Percentiles rank a stretch among this genome's conserved stretches.
Evolutionary conservation across 148 eudicot species (phyloP).

Genomic region (Camellia japonica): DNA sequence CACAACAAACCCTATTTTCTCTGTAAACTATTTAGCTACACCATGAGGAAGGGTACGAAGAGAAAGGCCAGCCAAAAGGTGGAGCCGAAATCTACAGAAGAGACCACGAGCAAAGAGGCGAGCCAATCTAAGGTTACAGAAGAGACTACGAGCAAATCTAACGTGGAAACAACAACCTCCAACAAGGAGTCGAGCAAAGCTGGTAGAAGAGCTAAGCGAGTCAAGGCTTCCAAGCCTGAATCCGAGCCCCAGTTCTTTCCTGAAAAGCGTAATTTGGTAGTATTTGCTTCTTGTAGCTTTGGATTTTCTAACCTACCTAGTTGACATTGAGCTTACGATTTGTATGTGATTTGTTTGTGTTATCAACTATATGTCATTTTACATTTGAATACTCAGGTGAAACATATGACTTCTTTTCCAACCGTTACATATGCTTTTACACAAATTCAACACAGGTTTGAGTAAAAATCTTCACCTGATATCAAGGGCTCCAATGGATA

Average conservation of each 20-base stretch:
- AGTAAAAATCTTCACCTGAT: too few species aligned
- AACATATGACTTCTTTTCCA: neutral
- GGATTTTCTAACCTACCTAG: neutral
- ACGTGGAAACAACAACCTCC: too few species aligned
- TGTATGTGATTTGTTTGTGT: neutral
- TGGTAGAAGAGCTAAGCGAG: constrained; percentile 27
- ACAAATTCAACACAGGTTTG: too few species aligned
- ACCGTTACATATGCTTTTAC: too few species aligned
- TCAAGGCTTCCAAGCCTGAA: constrained; percentile 42
- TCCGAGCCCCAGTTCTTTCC: constrained; percentile 61
- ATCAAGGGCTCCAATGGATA: too few species aligned
- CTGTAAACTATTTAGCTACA: neutral
- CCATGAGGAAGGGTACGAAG: constrained; percentile 51
- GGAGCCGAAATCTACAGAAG: constrained; percentile 17
- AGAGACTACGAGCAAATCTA: neutral
- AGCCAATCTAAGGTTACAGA: constrained; percentile 12
- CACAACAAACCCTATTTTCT: neutral
- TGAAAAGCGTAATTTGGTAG: constrained; percentile 83
- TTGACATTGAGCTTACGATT: neutral
- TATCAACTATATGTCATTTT: neutral
- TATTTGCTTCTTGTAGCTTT: neutral
- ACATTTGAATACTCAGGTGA: neutral
- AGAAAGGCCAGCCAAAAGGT: constrained; percentile 37
- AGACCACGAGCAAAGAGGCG: constrained; percentile 6
- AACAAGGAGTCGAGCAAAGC: constrained; percentile 12